Conservation (phyloP, 495 filamentous ascomycete species). For the Astrocystis sublimbata region DNA sequence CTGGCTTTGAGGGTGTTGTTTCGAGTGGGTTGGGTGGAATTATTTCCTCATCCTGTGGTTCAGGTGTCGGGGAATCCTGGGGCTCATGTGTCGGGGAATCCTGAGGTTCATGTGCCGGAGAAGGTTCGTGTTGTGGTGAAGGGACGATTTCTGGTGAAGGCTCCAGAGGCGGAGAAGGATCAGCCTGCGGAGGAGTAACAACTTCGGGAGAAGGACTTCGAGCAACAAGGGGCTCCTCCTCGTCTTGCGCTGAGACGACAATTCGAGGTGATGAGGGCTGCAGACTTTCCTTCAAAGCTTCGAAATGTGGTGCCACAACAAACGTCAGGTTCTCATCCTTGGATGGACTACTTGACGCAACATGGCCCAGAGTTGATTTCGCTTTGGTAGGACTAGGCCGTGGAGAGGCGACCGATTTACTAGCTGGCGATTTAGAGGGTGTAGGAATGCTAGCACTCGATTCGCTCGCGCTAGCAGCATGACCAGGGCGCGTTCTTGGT, state of each 20-base stretch:
- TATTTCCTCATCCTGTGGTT: constrained; percentile 13
- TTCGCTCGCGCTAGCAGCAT: constrained; percentile 48
- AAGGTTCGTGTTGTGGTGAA: constrained; percentile 18
- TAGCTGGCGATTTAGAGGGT: constrained; percentile 32
- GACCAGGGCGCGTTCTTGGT: constrained; percentile 43
- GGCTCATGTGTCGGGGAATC: not conserved
- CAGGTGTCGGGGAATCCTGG: too few relatives aligned
- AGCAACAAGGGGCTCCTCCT: not conserved
- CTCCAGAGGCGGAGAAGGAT: not conserved
- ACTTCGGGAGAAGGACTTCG: not conserved
- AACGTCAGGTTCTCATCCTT: constrained; percentile 56
- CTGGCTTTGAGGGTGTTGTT: constrained; percentile 39
- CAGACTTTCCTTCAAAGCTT: constrained; percentile 5
- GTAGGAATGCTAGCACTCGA: constrained; percentile 35
- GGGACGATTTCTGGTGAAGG: constrained; percentile 7
- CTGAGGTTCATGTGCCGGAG: not conserved
- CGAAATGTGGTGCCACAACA: constrained; percentile 16
- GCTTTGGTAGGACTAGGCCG: constrained; percentile 26
- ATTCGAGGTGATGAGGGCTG: constrained; percentile 2
- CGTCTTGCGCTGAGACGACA: constrained; percentile 3
- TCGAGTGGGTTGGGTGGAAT: constrained; percentile 22
- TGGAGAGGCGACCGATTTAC: constrained; percentile 34
- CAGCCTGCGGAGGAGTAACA: not conserved
- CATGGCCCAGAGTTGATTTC: constrained; percentile 26
- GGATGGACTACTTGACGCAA: constrained; percentile 40